Conservation (phyloP, 1,284 basidiomycete species). For the Bondarzewia mesenterica region DNA sequence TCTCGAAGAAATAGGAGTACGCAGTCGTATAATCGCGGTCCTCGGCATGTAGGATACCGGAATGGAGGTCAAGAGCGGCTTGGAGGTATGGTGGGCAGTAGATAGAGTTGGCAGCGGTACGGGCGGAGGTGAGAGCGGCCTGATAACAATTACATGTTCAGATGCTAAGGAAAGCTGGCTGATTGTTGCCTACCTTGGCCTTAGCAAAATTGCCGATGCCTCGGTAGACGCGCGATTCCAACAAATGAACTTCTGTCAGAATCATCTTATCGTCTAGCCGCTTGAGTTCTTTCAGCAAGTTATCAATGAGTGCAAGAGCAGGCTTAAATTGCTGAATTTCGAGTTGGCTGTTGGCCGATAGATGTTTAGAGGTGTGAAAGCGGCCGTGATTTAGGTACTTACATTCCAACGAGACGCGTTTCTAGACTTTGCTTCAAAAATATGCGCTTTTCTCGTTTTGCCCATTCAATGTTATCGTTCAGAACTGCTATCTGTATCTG, state of each 20-base stretch:
- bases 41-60: constrained; percentile 89
- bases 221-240: constrained; percentile 88
- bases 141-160: constrained; percentile 24
- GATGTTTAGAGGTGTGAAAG: neutral
- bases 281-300: constrained; percentile 84
- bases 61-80: constrained; percentile 88
- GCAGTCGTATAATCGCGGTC: constrained; percentile 98
- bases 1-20: constrained; percentile 97
- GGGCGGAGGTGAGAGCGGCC: constrained; percentile 87
- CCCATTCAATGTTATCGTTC: constrained; percentile 91
- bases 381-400: constrained; percentile 18
- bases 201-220: constrained; percentile 90
- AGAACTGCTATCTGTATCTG: constrained; percentile 82
- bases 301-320: constrained; percentile 79
- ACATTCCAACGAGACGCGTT: constrained; percentile 82
- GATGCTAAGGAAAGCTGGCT: neutral
- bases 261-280: constrained; percentile 97
- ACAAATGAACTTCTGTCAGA: constrained; percentile 91
- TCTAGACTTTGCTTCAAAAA: constrained; percentile 95
- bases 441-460: constrained; percentile 85
- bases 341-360: constrained; percentile 48
- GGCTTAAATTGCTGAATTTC: constrained; percentile 74
- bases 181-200: constrained; percentile 59
- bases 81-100: constrained; percentile 95
- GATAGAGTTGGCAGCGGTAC: constrained; percentile 94